Evolutionary conservation across 805 yeast species (phyloP), one percentile per base, ranked within the genome.

Genomic region (Monosporozyma unispora): DNA sequence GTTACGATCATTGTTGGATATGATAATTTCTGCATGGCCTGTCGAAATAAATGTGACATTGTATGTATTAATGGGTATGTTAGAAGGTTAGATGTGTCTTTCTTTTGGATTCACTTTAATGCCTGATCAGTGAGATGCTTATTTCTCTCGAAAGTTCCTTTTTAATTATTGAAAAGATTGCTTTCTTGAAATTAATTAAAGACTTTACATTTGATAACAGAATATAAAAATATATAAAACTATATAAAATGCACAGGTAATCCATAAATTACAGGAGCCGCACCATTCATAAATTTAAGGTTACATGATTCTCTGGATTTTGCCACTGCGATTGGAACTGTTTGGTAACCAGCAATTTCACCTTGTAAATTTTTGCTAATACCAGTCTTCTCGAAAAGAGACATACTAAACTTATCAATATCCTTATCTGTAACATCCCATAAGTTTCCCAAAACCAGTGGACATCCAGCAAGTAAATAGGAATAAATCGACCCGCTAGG

Each of bases 391-490:
- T 74, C 73, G 55, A 93, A 75, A 37, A 87, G 62, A 2, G 77
- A 70, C 9, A 74, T 52, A 22, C 87, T 83, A 57, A 90, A 88
- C 57, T 74, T 75, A 65, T 93, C 98, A 46, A 88, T 87, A 63
- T 93, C 99, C 56, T 86, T 89, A 66, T 93, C 98, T 0, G 98
- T 93, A 4, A 93, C 97, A 64, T 89, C 96, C 99, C 99, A 93
- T 50, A 93, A 67, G 58, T 87, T 88, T 0, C 87, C 96, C 35
- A 93, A 68, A 1, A 88, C 75, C 80, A 85, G 75, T 0, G 96
- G 93, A 45, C 87, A 78, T 0, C 96, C 95, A 21, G 89, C 93
- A 9, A 77, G 69, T 25, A 93, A 63, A 72, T 89, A 89, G 46
- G 85, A 80, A 55, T 78, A 75, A 0, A 88, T 77, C 2, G 91